Base-by-base conservation (phyloP, 495 filamentous ascomycete genomes). In the Hypoxylon cercidicola region DNA sequence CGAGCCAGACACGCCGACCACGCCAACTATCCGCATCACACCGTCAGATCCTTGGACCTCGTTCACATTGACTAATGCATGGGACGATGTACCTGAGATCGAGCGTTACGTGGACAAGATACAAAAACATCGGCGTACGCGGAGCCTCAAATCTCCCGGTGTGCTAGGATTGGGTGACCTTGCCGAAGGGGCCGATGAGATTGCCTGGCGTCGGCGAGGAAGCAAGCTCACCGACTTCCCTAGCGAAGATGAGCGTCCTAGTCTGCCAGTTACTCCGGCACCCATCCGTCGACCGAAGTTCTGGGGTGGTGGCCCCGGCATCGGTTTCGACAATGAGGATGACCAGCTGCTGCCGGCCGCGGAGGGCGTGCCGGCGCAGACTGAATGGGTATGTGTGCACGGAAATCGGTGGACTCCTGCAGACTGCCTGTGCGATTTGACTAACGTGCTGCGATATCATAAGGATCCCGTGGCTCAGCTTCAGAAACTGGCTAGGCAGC, bases 181-280 rank as follows among this genome's bases (percentile, higher is more conserved):
- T 20, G 44, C 35, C 16, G 68, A 71, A 68, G 47, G 65, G 59
- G 51, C 65, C 48, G 65, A 72, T 53, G 46, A 53, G 43, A 54
- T 68, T 23, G 66, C 53, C 48, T 73, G 74, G 37, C 77, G 79
- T 55, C 73, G 81, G 32, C 80, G 81, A 53, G 85, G 84, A 71
- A 83, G 86, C 57, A 89, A 79, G 62, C 76, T 96, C 19, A 96
- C 92, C 21, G 91, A 96, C 77, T 97, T 97, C 77, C 93, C 93
- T 2, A 89, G 84, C 64, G 91, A 89, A 73, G 75, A 85, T 60
- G 93, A 97, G 74, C 84, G 93, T 15, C 93, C 93, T 40, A 93
- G 90, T 68, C 82, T 97, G n/a, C 92, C 93, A 15, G 93, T 97
- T 21, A 97, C 93, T 11, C 93, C 93, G 1, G 91, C 91, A 1